Percentiles rank a stretch among this genome's conserved stretches.
Conservation (phyloP, 331 rosid genomes). For the Quercus lobata region DNA sequence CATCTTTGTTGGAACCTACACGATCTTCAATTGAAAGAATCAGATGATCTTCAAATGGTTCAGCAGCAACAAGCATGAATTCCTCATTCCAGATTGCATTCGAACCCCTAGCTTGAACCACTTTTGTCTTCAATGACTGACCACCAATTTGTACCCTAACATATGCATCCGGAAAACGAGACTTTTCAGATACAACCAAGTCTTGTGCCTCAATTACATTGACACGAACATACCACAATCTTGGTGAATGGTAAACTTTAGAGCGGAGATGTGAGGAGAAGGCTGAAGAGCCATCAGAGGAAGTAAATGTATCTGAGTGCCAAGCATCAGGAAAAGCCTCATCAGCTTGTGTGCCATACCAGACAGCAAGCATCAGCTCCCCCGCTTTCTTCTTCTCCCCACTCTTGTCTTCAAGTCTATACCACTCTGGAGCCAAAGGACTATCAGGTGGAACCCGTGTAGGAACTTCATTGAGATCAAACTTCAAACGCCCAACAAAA, state of each 20-base stretch:
- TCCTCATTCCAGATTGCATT: conserved; percentile 76
- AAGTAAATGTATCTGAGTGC: conserved; percentile 89
- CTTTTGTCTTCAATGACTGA: conserved; percentile 57
- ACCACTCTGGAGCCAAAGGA: conserved; percentile 98
- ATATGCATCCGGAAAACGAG: conserved; percentile 64
- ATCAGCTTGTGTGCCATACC: conserved; percentile 96
- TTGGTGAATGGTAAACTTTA: conserved; percentile 89
- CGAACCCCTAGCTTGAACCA: conserved; percentile 47
- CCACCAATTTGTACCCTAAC: conserved; percentile 76
- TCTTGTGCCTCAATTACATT: conserved; percentile 87
- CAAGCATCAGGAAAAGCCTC: conserved; percentile 96
- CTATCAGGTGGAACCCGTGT: conserved; percentile 80
- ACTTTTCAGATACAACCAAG: conserved; percentile 50
- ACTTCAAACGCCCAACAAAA: conserved; percentile 49
- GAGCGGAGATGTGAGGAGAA: conserved; percentile 53
- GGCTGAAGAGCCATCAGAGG: conserved; percentile 36
- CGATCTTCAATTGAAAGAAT: conserved; percentile 71
- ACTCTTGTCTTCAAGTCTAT: conserved; percentile 62
- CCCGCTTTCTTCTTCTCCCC: conserved; percentile 58
- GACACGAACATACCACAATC: conserved; percentile 82
- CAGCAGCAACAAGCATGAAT: conserved; percentile 81
- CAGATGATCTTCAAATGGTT: conserved; percentile 82
- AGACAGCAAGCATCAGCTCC: conserved; percentile 93
- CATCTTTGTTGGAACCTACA: conserved; percentile 65
- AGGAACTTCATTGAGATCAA: conserved; percentile 72